Base-by-base conservation (phyloP, 176 grass and related monocot species). In the Melocanna baccifera region DNA sequence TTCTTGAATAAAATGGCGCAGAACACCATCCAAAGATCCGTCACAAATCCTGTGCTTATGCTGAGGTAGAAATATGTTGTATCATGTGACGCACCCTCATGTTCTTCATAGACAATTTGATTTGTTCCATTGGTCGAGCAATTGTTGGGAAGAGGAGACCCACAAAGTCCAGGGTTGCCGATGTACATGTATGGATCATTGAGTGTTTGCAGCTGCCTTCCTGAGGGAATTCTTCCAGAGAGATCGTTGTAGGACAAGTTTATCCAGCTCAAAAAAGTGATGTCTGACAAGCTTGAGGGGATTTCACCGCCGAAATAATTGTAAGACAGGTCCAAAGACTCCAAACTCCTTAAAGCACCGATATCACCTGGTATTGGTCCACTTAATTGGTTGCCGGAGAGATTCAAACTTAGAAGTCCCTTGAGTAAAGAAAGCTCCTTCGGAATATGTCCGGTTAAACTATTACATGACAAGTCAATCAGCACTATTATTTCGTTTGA, bases 241-340 rank as follows among this genome's bases (percentile, higher is more conserved):
- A 94, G 56, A 39, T 79, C 39, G 26, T 88, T 93, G 13, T 86
- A 64, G 1, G 83, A 77, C 25, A 86, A 47, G 45, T 84, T 84
- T 2, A 84, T 46, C 0, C 71, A 41, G 3, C 71, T 86, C 88
- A 61, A 57, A 7, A 64, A 71, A 37, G 57, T 25, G 3, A 86
- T 37, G 9, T 69, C 26, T 4, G 73, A 59, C 15, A 69, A 43
- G 20, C 61, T 53, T 43, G 40, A 36, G 7, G 68, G 81, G 11
- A 83, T 73, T 5, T 73, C 7, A 0, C 81, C 81, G 37, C 0
- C 48, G 12, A 83, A 25, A 73, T 73, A 12, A 48, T 83, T 83
- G 81, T 83, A 37, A 37, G 55, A 83, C 3, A 83, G 40, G 12
- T 83, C 68, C 0, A 83, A 26, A 2, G 81, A 83, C 9, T 83